Conservation (phyloP, 805 yeast species). For the fission yeast (Schizosaccharomyces pombe) region DNA sequence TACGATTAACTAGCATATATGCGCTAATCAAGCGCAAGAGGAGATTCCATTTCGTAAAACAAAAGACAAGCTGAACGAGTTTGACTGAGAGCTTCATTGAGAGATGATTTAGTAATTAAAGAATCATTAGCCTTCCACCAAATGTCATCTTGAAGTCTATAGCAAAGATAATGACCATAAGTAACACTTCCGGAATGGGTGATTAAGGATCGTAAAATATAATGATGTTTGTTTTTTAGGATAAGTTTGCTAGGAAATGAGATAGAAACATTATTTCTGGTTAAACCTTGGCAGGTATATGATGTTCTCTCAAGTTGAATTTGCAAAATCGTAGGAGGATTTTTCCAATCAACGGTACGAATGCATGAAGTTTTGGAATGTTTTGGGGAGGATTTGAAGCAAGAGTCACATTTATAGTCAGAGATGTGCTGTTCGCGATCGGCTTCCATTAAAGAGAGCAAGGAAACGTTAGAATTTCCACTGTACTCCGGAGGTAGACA, state of each 20-base stretch:
- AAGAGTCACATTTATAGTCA: not conserved
- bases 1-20: too few species aligned
- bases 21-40: not conserved
- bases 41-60: conserved; percentile 1
- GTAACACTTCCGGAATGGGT: not conserved
- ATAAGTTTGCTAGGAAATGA: not conserved
- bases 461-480: not conserved
- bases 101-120: not conserved
- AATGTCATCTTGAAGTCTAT: not conserved
- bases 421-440: not conserved
- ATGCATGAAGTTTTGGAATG: not conserved
- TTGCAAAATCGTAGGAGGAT: not conserved
- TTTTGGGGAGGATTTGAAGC: not conserved
- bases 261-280: not conserved
- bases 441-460: not conserved
- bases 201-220: not conserved
- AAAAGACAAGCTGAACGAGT: not conserved
- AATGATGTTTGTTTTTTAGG: not conserved
- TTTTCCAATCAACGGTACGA: not conserved
- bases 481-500: not conserved
- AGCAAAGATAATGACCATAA: conserved; percentile 1
- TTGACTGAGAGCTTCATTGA: not conserved
- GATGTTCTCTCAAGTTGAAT: not conserved
- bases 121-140: conserved; percentile 1
- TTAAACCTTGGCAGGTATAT: not conserved